Conservation (phyloP, 805 yeast species). For the Barnettozyma sucrosica region DNA sequence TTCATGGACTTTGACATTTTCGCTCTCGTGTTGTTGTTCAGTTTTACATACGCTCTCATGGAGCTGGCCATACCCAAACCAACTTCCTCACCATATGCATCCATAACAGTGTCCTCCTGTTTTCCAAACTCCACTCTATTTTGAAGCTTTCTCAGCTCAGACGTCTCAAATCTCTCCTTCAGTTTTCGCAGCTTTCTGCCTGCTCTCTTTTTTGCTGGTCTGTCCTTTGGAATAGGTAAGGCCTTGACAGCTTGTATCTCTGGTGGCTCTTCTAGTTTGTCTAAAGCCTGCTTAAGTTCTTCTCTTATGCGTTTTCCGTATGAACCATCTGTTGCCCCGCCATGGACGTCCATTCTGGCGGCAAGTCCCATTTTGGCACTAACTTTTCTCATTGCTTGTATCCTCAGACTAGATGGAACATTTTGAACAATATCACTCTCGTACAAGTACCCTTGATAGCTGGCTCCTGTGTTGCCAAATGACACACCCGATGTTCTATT, state of each 20-base stretch:
- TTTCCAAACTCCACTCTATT: slow-evolving; percentile 82
- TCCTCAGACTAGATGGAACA: slow-evolving; percentile 52
- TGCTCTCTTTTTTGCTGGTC: slow-evolving; percentile 76
- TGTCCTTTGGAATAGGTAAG: slow-evolving; percentile 65
- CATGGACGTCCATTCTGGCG: slow-evolving; percentile 69
- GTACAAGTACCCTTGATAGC: slow-evolving; percentile 68
- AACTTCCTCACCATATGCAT: slow-evolving; percentile 71
- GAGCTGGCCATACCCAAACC: slow-evolving; percentile 66
- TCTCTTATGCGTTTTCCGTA: slow-evolving; percentile 53
- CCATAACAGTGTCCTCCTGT: slow-evolving; percentile 55
- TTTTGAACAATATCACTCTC: slow-evolving; percentile 52
- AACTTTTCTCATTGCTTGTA: slow-evolving; percentile 69
- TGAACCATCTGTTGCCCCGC: slow-evolving; percentile 37
- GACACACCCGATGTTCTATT: slow-evolving; percentile 35
- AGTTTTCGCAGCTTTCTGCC: slow-evolving; percentile 76
- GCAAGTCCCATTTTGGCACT: slow-evolving; percentile 79
- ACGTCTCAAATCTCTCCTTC: slow-evolving; percentile 74
- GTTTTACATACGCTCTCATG: slow-evolving; percentile 22
- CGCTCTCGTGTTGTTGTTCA: slow-evolving; percentile 46
- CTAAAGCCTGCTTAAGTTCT: slow-evolving; percentile 60
- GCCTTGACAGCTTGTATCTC: slow-evolving; percentile 54
- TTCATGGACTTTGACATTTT: slow-evolving; percentile 59
- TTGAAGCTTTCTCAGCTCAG: slow-evolving; percentile 77
- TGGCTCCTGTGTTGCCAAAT: slow-evolving; percentile 39
- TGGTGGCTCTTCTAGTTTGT: slow-evolving; percentile 75